Conservation (phyloP, 2,329 filamentous ascomycete species). For the Colletotrichum cereale region DNA sequence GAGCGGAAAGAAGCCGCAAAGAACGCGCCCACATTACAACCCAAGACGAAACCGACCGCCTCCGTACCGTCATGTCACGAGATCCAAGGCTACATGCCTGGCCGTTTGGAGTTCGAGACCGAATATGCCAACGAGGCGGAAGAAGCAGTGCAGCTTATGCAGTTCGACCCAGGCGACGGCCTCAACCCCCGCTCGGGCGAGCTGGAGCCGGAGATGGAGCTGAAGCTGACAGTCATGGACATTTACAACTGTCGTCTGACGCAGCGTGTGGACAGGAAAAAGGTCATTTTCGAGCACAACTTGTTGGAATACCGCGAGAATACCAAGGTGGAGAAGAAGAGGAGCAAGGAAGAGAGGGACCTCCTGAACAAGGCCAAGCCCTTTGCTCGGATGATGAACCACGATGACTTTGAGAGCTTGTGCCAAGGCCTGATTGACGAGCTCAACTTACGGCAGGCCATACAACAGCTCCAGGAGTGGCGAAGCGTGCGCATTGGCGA, state of each 20-base stretch:
- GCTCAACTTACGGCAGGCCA: constrained; percentile 90
- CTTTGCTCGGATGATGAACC: constrained; percentile 97
- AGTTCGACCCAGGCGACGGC: constrained; percentile 96
- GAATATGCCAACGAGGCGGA: constrained; percentile 98
- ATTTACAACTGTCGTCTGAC: constrained; percentile 96
- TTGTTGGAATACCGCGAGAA: constrained; percentile 95
- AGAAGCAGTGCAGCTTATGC: constrained; percentile 98
- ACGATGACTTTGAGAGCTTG: constrained; percentile 88
- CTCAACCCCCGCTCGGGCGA: constrained; percentile 86
- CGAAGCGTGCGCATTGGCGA: constrained; percentile 86
- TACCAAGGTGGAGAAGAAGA: constrained; percentile 89
- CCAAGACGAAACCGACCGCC: constrained; percentile 95
- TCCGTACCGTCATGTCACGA: constrained; percentile 97
- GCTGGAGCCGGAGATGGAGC: constrained; percentile 93
- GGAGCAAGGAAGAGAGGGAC: constrained; percentile 94
- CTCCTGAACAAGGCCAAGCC: constrained; percentile 94
- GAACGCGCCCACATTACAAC: constrained; percentile 83
- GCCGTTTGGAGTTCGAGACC: constrained; percentile 95
- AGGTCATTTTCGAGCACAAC: constrained; percentile 95
- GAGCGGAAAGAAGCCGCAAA: constrained; percentile 89
- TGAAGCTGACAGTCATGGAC: constrained; percentile 98
- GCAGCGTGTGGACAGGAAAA: constrained; percentile 92
- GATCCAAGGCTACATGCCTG: constrained; percentile 98
- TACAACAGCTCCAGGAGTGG: constrained; percentile 94
- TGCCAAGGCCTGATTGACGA: constrained; percentile 90